Conservation (phyloP, 345 rosid genomes). For the Stellera chamaejasme region DNA sequence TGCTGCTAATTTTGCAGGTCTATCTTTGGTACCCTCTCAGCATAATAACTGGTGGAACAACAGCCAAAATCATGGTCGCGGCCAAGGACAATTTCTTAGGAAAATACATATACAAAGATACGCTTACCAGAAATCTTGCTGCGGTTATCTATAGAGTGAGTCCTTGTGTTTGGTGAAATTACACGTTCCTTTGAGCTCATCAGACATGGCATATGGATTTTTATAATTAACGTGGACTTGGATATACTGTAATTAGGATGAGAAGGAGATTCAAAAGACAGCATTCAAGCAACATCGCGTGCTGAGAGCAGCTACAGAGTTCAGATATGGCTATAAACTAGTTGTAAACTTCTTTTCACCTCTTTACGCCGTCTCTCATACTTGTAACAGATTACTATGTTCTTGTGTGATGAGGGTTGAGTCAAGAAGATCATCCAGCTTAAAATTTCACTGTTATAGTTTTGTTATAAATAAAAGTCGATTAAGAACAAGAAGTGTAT, state of each 20-base stretch:
- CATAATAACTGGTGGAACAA: constrained; percentile 76
- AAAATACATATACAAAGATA: constrained; percentile 87
- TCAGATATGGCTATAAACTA: constrained; percentile 96
- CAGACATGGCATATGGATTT: not conserved
- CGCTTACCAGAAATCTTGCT: constrained; percentile 79
- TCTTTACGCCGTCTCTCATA: not conserved
- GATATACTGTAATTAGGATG: constrained; percentile 44
- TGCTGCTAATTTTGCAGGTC: constrained; percentile 40
- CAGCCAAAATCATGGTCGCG: constrained; percentile 94
- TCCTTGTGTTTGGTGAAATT: not conserved
- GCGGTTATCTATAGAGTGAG: constrained; percentile 84
- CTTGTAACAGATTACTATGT: too few species aligned
- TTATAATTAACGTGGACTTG: too few species aligned
- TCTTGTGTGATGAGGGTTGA: too few species aligned
- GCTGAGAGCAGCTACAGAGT: constrained; percentile 58
- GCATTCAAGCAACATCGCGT: constrained; percentile 73
- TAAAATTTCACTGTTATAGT: too few species aligned
- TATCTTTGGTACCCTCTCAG: constrained; percentile 92
- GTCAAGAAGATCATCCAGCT: too few species aligned
- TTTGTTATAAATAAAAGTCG: too few species aligned
- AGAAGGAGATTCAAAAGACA: constrained; percentile 84
- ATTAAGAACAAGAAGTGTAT: too few species aligned
- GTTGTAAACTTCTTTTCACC: constrained; percentile 43
- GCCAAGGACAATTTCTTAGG: constrained; percentile 91
- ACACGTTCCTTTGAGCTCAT: constrained; percentile 1